phyloP scores from a whole-genome alignment of 371 early-diverging fungal genomes.

The Mortierella sp. region DNA sequence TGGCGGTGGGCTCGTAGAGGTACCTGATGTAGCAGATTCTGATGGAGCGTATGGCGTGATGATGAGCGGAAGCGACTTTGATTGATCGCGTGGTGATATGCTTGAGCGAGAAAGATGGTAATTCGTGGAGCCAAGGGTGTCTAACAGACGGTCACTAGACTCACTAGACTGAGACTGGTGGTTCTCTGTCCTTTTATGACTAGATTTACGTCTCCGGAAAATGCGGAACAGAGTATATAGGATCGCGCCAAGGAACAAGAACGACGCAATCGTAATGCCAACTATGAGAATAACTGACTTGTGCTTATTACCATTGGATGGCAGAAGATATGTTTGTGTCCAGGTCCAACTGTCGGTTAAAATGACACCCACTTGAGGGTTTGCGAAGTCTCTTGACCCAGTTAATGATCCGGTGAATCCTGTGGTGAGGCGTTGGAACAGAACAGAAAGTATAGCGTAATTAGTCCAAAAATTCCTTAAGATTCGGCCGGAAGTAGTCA shows the following conservation, averaged over 20 bases:
- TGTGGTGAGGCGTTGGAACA: neutral
- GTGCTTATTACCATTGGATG: neutral
- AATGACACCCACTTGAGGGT: neutral
- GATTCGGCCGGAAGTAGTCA: neutral
- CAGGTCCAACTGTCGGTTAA: neutral
- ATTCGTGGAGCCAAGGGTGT: neutral
- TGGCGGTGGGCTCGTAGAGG: neutral
- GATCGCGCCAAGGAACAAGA: neutral
- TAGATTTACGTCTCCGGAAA: neutral
- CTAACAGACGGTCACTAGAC: neutral
- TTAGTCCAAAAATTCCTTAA: no score
- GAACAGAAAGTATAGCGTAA: no score
- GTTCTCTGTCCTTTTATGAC: neutral
- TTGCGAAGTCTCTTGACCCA: neutral
- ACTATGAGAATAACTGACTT: neutral
- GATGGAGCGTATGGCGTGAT: constrained; percentile 3
- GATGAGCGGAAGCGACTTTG: neutral
- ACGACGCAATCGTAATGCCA: neutral
- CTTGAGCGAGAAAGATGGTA: neutral
- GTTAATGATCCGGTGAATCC: neutral
- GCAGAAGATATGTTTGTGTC: neutral
- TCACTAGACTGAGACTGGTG: neutral
- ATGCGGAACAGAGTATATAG: no score
- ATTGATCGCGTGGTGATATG: neutral
- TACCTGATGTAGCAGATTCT: neutral